A percentile compares a stretch with the other conserved stretches of the same genome.
Evolutionary conservation across 179 eudicot genomes (phyloP).

Genomic region (Pouteria campechiana): DNA sequence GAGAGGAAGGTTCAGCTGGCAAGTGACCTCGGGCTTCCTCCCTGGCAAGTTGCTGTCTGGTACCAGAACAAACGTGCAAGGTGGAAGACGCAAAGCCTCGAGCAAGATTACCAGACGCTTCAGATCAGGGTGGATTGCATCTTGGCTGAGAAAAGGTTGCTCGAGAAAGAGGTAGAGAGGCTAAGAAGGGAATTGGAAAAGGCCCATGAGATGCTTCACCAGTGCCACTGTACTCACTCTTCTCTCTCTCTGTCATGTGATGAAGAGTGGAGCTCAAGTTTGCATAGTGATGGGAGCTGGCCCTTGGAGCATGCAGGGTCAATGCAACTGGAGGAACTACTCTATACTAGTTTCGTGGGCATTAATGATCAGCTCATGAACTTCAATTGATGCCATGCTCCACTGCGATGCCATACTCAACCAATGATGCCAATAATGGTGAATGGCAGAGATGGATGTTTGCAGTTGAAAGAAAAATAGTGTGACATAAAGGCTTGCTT

Average conservation of each 20-base stretch:
- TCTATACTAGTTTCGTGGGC: conserved; percentile 19
- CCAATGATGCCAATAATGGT: no score
- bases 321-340: conserved; percentile 14
- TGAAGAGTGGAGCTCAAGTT: conserved; percentile 17
- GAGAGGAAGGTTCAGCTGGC: conserved; percentile 30
- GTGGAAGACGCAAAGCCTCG: conserved; percentile 39
- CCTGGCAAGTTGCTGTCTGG: conserved; percentile 34
- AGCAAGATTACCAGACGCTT: conserved; percentile 14
- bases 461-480: no score
- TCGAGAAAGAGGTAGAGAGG: conserved; percentile 26
- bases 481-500: no score
- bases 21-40: conserved; percentile 26
- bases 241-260: conserved; percentile 16
- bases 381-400: no score
- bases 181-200: conserved; percentile 24
- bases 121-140: conserved; percentile 16
- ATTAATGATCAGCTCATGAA: conserved; percentile 6
- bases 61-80: conserved; percentile 46
- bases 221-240: conserved; percentile 1
- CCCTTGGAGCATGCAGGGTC: conserved; percentile 11
- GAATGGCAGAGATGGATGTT: no score
- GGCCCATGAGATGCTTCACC: conserved; percentile 5
- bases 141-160: conserved; percentile 20
- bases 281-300: no score
- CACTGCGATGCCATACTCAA: no score